Evolutionary conservation across 2,329 filamentous ascomycete genomes (phyloP).

Genomic region (Mariannaea elegans): DNA sequence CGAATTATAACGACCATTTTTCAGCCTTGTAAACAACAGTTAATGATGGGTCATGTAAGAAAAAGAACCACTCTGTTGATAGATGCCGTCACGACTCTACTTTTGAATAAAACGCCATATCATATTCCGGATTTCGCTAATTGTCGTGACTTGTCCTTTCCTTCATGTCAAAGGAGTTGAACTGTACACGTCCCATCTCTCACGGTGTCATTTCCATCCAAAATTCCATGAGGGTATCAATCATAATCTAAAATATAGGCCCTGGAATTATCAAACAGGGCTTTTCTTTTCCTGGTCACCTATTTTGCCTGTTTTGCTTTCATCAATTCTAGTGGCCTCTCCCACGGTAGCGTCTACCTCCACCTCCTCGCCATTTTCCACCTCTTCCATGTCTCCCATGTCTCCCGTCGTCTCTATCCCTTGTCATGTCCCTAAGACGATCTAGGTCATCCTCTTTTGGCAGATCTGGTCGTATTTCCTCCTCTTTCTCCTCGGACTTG

Average conservation of each 20-base stretch:
- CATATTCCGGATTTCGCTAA: neutral
- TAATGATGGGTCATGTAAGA: constrained; percentile 39
- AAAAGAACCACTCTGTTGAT: constrained; percentile 38
- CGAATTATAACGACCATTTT: constrained; percentile 25
- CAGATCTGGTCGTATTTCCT: constrained; percentile 46
- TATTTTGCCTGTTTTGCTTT: neutral
- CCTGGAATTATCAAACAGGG: too few species aligned
- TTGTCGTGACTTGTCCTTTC: neutral
- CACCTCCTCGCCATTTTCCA: constrained; percentile 50
- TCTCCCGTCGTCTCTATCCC: constrained; percentile 45
- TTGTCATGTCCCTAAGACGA: constrained; percentile 46
- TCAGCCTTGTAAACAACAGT: constrained; percentile 28
- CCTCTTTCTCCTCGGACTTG: constrained; percentile 71
- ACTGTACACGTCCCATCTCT: too few species aligned
- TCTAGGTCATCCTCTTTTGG: constrained; percentile 50
- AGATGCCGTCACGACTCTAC: constrained; percentile 44
- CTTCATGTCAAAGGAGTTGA: too few species aligned
- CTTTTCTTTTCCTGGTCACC: too few species aligned
- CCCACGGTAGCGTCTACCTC: constrained; percentile 47
- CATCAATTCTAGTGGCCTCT: constrained; percentile 40
- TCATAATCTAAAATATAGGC: too few species aligned
- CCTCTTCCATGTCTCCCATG: constrained; percentile 47
- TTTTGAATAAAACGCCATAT: constrained; percentile 17
- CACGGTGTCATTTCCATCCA: constrained; percentile 1
- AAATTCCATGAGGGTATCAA: neutral